Base-by-base conservation (phyloP, 345 rosid species). In the Erodium maritimum region DNA sequence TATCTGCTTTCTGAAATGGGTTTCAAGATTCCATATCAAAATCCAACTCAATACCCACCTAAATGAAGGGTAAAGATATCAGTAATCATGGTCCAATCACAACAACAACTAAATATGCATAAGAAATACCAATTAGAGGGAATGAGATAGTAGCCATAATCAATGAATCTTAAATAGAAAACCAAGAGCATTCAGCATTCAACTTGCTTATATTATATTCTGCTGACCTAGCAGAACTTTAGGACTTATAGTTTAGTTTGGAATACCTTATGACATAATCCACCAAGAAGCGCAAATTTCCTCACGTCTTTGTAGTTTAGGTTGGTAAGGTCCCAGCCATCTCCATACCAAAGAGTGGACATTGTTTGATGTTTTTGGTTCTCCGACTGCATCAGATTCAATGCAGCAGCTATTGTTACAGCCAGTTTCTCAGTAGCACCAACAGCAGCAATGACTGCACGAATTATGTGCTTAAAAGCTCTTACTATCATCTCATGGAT, bases 41-140 rank as follows among this genome's bases (percentile, higher is more conserved):
- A 76, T 93, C 95, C 80, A 93, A 77, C 79, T 93, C 99, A 72
- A 93, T 75, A 55, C 99, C 99, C 67, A 89, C 95, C 99, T 93
- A 29, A 29, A 29, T 29, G 37, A 29, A 11, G 37, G 5, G 37
- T 5, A 29, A 29, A 29, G 37, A 29, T 3, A 11, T 29, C 37
- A 29, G 37, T 29, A 29, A 29, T n/a, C n/a, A n/a, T n/a, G n/a
- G n/a, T n/a, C n/a, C n/a, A n/a, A n/a, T n/a, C n/a, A n/a, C n/a
- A n/a, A n/a, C n/a, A n/a, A n/a, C n/a, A n/a, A n/a, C n/a, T n/a
- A n/a, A n/a, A n/a, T n/a, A n/a, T n/a, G n/a, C n/a, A n/a, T n/a
- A n/a, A n/a, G n/a, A n/a, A n/a, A n/a, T n/a, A n/a, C n/a, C n/a
- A n/a, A n/a, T n/a, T n/a, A n/a, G n/a, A n/a, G n/a, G n/a, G n/a